Conservation (phyloP, 768 basidiomycete genomes). For the Lenzites betulinus region DNA sequence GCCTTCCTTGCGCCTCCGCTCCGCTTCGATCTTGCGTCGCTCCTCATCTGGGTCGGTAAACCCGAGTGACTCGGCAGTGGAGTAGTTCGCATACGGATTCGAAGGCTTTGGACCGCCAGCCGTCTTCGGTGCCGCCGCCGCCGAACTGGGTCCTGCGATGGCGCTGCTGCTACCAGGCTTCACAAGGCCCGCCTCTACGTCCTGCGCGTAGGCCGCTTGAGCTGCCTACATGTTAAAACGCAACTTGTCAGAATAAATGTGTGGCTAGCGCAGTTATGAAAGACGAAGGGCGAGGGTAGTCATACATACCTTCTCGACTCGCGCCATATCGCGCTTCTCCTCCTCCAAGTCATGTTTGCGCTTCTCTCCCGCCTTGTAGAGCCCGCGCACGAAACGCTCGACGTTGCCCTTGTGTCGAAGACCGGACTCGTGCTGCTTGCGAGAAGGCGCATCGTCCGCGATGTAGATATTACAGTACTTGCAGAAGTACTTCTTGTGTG, state of each 20-base stretch:
- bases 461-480: constrained; percentile 98
- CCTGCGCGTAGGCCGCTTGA: constrained; percentile 74
- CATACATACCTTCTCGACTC: constrained; percentile 77
- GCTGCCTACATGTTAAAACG: constrained; percentile 56
- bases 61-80: constrained; percentile 84
- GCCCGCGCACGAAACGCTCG: constrained; percentile 86
- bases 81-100: constrained; percentile 81
- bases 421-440: constrained; percentile 90
- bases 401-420: constrained; percentile 92
- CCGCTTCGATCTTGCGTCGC: constrained; percentile 57
- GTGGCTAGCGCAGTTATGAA: not conserved
- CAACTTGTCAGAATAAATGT: constrained; percentile 2
- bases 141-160: constrained; percentile 35
- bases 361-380: constrained; percentile 93
- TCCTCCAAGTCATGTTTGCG: constrained; percentile 83
- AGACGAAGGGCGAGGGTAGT: not conserved
- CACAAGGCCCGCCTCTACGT: constrained; percentile 69
- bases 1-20: constrained; percentile 63
- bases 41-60: constrained; percentile 78
- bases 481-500: constrained; percentile 91
- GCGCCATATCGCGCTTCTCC: constrained; percentile 83
- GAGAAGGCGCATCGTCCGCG: constrained; percentile 91
- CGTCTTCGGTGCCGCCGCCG: constrained; percentile 39
- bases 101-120: constrained; percentile 49
- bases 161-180: constrained; percentile 38